Conservation (phyloP, 225 moss, liverwort and hornwort species). For the Polytrichum commune region DNA sequence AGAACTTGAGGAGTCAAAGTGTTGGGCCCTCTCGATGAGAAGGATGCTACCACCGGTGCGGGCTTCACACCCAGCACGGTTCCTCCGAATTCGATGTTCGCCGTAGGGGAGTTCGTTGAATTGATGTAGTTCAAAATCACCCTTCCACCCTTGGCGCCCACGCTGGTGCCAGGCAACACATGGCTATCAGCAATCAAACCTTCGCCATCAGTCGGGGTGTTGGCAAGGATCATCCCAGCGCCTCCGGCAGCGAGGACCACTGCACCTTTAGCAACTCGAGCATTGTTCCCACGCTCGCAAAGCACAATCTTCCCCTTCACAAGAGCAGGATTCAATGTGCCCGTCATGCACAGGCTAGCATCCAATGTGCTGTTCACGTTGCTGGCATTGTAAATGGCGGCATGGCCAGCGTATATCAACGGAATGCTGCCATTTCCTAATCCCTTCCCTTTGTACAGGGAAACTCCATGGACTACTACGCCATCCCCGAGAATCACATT, state of each 20-base stretch:
- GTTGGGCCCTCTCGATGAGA: conserved; percentile 32
- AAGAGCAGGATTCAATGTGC: conserved; percentile 58
- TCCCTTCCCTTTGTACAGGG: conserved; percentile 40
- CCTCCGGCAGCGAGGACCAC: conserved; percentile 67
- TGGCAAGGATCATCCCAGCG: conserved; percentile 73
- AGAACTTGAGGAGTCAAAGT: conserved; percentile 9
- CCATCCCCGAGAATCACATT: conserved; percentile 36
- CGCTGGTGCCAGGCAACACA: conserved; percentile 73
- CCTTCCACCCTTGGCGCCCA: conserved; percentile 33
- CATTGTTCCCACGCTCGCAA: conserved; percentile 80
- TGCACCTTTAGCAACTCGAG: conserved; percentile 84
- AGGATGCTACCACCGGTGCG: conserved; percentile 27
- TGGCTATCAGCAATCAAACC: conserved; percentile 86
- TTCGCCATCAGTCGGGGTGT: conserved; percentile 77
- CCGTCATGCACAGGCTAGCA: conserved; percentile 61
- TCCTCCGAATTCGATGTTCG: conserved; percentile 2
- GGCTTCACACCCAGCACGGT: conserved; percentile 16
- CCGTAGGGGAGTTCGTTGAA: neutral
- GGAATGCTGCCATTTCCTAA: conserved; percentile 10
- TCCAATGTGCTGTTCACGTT: conserved; percentile 35
- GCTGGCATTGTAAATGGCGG: conserved; percentile 1
- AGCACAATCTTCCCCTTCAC: conserved; percentile 86
- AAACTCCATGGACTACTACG: conserved; percentile 25
- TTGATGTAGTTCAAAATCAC: conserved; percentile 3
- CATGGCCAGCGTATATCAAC: conserved; percentile 14